Conservation (phyloP, 768 basidiomycete species). For the Pleurotus citrinopileatus region DNA sequence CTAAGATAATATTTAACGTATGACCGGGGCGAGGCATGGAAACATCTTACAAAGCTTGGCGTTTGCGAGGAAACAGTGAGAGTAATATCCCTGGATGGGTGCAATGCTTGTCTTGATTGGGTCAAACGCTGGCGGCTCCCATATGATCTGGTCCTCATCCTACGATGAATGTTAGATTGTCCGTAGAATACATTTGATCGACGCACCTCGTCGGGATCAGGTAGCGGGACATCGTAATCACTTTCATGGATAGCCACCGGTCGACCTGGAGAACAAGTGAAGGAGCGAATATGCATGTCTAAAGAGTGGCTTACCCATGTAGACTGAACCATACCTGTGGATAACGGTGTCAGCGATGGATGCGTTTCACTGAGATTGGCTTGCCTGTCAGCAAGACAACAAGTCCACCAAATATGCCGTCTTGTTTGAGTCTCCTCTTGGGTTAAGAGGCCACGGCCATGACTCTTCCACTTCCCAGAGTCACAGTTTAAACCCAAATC, state of each 20-base stretch:
- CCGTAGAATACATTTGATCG: background rate
- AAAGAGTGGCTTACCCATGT: conserved; percentile 63
- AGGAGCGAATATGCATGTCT: conserved; percentile 5
- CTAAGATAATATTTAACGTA: conserved; percentile 29
- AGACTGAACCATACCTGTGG: conserved; percentile 67
- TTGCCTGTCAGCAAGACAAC: conserved; percentile 68
- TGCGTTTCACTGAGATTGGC: conserved; percentile 14
- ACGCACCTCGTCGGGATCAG: conserved; percentile 51
- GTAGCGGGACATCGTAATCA: conserved; percentile 68
- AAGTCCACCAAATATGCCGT: conserved; percentile 80
- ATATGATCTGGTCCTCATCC: conserved; percentile 56
- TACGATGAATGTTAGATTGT: conserved; percentile 23
- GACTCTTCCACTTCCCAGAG: conserved; percentile 69
- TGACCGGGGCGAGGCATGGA: conserved; percentile 10
- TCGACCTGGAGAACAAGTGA: conserved; percentile 41
- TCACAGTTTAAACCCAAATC: conserved; percentile 82
- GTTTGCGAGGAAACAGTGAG: conserved; percentile 54
- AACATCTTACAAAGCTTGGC: conserved; percentile 62
- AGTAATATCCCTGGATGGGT: conserved; percentile 44
- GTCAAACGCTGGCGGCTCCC: conserved; percentile 45
- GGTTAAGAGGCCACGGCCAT: conserved; percentile 59
- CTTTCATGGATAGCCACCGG: conserved; percentile 65
- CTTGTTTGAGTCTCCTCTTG: conserved; percentile 66
- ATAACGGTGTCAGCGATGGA: background rate
- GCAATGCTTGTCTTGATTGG: conserved; percentile 38